Evolutionary conservation across 78 protist species (phyloP).

Genomic region (Monocercomonoides exilis): DNA sequence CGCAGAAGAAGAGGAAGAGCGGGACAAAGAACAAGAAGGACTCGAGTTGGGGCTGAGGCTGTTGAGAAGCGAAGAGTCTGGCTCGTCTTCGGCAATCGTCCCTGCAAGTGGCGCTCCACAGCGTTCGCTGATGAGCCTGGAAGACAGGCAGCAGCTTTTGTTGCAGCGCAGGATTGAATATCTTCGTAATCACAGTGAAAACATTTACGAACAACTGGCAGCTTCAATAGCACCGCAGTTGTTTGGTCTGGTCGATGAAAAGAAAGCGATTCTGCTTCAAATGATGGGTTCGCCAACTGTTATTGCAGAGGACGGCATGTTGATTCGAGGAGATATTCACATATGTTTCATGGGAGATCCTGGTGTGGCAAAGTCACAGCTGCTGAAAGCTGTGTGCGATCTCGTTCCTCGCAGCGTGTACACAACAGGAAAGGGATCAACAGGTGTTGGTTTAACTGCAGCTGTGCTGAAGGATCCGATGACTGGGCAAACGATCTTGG

Average conservation of each 20-base stretch:
- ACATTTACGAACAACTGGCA: conserved; percentile 53
- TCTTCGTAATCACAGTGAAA: no score
- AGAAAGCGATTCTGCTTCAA: conserved; percentile 86
- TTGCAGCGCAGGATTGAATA: no score
- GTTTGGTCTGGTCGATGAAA: conserved; percentile 91
- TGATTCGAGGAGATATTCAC: conserved; percentile 76
- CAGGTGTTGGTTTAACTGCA: conserved; percentile 99
- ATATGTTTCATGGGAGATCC: conserved; percentile 98
- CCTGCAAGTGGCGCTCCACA: no score
- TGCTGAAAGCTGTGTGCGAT: conserved; percentile 61
- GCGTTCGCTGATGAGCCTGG: not conserved
- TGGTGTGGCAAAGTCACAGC: conserved; percentile 99
- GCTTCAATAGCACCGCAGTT: conserved; percentile 95
- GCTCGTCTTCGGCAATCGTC: no score
- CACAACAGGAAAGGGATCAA: conserved; percentile 91
- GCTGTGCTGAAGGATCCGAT: conserved; percentile 74
- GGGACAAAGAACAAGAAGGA: no score
- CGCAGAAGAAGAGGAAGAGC: not conserved
- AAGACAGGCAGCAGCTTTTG: not conserved
- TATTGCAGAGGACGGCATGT: not conserved
- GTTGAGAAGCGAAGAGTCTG: not conserved
- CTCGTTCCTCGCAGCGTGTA: conserved; percentile 66
- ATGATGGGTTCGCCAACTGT: conserved; percentile 77
- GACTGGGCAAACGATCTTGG: conserved; percentile 80
- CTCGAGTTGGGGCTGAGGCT: no score